Percentiles rank a stretch among this genome's conserved stretches.
phyloP scores from a whole-genome alignment of 768 basidiomycete genomes.

The Tephrocybe rancida region DNA sequence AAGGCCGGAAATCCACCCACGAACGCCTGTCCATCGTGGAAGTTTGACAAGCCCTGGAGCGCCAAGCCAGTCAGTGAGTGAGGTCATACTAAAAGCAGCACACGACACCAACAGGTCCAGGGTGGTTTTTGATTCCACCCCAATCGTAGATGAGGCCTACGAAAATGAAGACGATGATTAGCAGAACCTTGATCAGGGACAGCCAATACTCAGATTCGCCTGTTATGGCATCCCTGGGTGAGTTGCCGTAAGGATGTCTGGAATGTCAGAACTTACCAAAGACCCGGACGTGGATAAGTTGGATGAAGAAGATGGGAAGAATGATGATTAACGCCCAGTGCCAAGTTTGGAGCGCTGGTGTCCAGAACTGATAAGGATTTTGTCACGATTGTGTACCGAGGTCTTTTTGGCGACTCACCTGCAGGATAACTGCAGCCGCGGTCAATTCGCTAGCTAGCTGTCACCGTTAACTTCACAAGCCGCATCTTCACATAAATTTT shows the following conservation, averaged over 20 bases:
- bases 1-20: slow-evolving; percentile 55
- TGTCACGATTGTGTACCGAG: background rate
- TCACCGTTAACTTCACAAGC: background rate
- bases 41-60: slow-evolving; percentile 51
- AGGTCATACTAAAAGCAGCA: background rate
- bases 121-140: slow-evolving; percentile 58
- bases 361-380: slow-evolving; percentile 39
- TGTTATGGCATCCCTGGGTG: slow-evolving; percentile 15
- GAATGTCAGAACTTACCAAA: slow-evolving; percentile 40
- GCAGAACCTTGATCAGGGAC: slow-evolving; percentile 62
- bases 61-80: slow-evolving; percentile 1
- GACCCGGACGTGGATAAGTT: slow-evolving; percentile 58
- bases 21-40: slow-evolving; percentile 51
- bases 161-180: slow-evolving; percentile 64
- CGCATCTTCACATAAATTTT: background rate
- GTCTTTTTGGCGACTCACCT: slow-evolving; percentile 25
- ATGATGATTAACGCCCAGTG: slow-evolving; percentile 60
- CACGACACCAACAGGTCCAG: slow-evolving; percentile 50
- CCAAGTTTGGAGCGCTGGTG: slow-evolving; percentile 50
- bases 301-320: slow-evolving; percentile 50
- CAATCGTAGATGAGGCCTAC: slow-evolving; percentile 65
- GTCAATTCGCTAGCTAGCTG: slow-evolving; percentile 59
- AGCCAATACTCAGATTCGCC: slow-evolving; percentile 69
- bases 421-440: slow-evolving; percentile 55
- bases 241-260: background rate